A percentile compares a stretch with the other conserved stretches of the same genome.
Evolutionary conservation across 441 rosid species (phyloP).

Genomic region (Iberis amara): DNA sequence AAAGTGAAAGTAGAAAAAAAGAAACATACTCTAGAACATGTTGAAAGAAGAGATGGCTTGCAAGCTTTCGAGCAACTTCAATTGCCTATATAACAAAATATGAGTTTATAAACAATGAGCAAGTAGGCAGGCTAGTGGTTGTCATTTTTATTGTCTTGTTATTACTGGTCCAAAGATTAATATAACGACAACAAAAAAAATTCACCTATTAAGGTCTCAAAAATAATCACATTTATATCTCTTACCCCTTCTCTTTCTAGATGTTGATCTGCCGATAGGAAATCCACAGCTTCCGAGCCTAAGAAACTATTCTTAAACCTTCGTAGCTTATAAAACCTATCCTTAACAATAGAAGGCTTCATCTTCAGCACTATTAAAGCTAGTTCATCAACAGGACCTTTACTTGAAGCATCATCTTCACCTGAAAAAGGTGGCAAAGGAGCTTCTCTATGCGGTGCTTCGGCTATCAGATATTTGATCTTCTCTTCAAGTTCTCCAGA

Average conservation of each 20-base stretch:
- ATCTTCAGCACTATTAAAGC: conserved; percentile 67
- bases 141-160: not conserved
- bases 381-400: conserved; percentile 67
- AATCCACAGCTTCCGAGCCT: conserved; percentile 75
- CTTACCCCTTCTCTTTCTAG: conserved; percentile 72
- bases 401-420: conserved; percentile 64
- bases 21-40: conserved; percentile 66
- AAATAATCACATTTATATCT: not conserved
- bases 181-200: too few relatives aligned
- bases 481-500: conserved; percentile 69
- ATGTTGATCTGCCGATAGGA: conserved; percentile 58
- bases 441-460: conserved; percentile 56
- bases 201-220: too few relatives aligned
- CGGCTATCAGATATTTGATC: conserved; percentile 47
- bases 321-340: conserved; percentile 68
- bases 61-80: conserved; percentile 80
- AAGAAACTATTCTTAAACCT: conserved; percentile 61
- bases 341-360: conserved; percentile 66
- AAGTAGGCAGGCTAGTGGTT: too few relatives aligned
- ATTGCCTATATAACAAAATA: conserved; percentile 45
- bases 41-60: conserved; percentile 58
- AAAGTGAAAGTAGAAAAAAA: conserved; percentile 13
- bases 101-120: not conserved
- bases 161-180: too few relatives aligned
- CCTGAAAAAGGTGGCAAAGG: conserved; percentile 83